These are phyloP conservation scores for Phytophthora syringae DNA, from an alignment of 352 stramenopile genomes.

Conservation along the genomic window DNA sequence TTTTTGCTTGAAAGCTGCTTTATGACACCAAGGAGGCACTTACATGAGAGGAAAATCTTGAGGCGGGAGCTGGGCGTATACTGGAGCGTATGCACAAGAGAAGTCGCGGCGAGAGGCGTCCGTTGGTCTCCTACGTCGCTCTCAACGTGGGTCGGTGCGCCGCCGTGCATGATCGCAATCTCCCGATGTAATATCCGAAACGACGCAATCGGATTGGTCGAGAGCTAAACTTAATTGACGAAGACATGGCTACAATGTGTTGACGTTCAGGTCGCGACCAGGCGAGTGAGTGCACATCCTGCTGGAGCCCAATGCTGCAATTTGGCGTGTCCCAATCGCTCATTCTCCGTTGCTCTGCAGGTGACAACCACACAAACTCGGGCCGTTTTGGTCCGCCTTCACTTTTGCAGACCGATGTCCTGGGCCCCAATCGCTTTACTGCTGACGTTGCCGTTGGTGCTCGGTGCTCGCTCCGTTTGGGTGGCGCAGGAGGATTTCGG, in stretches of 20 bases:
- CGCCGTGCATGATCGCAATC: constrained; percentile 12
- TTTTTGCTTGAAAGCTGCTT: background rate
- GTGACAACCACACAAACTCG: constrained; percentile 21
- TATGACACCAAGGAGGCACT: background rate
- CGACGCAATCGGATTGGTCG: constrained; percentile 14
- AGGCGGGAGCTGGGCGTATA: constrained; percentile 59
- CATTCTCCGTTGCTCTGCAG: constrained; percentile 24
- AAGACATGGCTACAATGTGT: constrained; percentile 10
- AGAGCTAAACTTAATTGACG: background rate
- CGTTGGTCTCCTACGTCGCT: constrained; percentile 8
- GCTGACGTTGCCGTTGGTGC: constrained; percentile 2
- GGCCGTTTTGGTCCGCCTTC: constrained; percentile 12
- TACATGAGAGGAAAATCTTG: constrained; percentile 83
- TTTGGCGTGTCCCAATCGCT: constrained; percentile 14
- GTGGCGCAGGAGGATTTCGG: constrained; percentile 21
- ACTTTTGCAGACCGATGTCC: constrained; percentile 12
- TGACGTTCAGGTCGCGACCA: too few species aligned
- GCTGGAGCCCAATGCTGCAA: constrained; percentile 6
- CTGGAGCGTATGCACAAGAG: constrained; percentile 25
- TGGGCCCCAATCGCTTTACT: constrained; percentile 4
- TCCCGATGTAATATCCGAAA: background rate
- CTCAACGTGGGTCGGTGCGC: constrained; percentile 3
- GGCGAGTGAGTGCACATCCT: constrained; percentile 27
- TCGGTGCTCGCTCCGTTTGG: constrained; percentile 14
- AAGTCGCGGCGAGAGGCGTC: background rate